Evolutionary conservation across 1,284 basidiomycete species (phyloP), one percentile per base, ranked within the genome.

Genomic region (Ceratobasidium sp.): DNA sequence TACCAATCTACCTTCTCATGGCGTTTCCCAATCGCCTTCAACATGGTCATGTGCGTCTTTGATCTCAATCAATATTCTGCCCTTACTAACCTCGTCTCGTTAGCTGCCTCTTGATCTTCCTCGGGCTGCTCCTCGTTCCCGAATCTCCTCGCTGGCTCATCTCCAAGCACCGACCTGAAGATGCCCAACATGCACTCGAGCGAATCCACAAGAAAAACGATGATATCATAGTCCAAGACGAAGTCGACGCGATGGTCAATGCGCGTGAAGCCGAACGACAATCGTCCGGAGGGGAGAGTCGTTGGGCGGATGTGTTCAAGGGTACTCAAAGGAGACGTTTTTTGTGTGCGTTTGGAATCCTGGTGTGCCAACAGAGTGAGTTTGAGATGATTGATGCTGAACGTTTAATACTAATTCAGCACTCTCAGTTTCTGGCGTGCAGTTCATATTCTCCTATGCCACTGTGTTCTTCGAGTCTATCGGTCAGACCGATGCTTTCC

Each of bases 1-100:
- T 66, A 77, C 67, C 39, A 78, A 13, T 75, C 70, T 1, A 82
- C 81, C 20, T 82, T 82, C 69, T 82, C 84, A 7, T 86, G 83
- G 81, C 83, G 86, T 68, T 85, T 86, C 79, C 86, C 86, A 12
- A 85, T 86, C 77, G 85, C 83, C 33, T 83, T 87, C 82, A 87
- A 87, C 83, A 81, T 87, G 20, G 82, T 85, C 77, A 85, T 87
- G 78, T 85, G 84, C 40, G 80, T 85, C 63, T 68, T 85, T 51
- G 82, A 86, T 44, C 53, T 23, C 26, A n/a, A 7, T 12, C 13
- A 1, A 12, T n/a, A 7, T 46, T 12, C n/a, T 51, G 15, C 55
- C 18, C 23, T n/a, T n/a, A 3, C 56, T 72, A 60, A 72, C 26
- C 10, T 39, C 39, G 28, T 81, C 60, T n/a, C 9, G 33, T 42